Percentiles rank a stretch among this genome's conserved stretches.
These are phyloP conservation scores for Raphidocelis subcapitata DNA, from an alignment of 139 green algal genomes.

Conservation along the genomic window DNA sequence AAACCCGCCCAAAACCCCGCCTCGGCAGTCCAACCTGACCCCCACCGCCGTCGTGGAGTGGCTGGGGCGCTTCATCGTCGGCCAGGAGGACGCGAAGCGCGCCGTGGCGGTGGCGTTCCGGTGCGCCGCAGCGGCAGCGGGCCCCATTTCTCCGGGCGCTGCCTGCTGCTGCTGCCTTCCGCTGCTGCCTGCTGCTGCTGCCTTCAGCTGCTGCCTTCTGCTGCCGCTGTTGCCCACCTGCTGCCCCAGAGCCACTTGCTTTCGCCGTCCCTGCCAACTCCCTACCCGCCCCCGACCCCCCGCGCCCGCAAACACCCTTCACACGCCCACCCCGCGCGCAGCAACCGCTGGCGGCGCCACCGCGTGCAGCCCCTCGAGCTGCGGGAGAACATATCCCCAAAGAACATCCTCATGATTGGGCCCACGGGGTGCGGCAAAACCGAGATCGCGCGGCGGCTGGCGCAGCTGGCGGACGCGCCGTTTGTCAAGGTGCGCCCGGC, in stretches of 20 bases:
- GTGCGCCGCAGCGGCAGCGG: too few species aligned
- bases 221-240: too few species aligned
- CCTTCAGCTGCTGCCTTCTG: too few species aligned
- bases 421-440: conserved; percentile 96
- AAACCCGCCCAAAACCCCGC: too few species aligned
- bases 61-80: conserved; percentile 89
- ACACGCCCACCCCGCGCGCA: not conserved
- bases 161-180: too few species aligned
- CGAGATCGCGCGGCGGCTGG: conserved; percentile 92
- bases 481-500: conserved; percentile 96
- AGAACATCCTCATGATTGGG: conserved; percentile 95
- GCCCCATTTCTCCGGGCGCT: too few species aligned
- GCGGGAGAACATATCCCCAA: conserved; percentile 90
- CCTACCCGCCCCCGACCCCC: too few species aligned
- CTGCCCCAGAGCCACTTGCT: too few species aligned
- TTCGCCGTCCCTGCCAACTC: too few species aligned
- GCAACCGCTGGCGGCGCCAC: conserved; percentile 88
- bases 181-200: too few species aligned
- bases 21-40: conserved; percentile 28
- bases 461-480: conserved; percentile 90
- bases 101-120: conserved; percentile 93
- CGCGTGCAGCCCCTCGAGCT: conserved; percentile 52
- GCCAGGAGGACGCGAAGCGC: conserved; percentile 86
- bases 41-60: conserved; percentile 38
- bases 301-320: not conserved